Evolutionary conservation across 345 rosid genomes (phyloP).

Genomic region (Populus simonii): DNA sequence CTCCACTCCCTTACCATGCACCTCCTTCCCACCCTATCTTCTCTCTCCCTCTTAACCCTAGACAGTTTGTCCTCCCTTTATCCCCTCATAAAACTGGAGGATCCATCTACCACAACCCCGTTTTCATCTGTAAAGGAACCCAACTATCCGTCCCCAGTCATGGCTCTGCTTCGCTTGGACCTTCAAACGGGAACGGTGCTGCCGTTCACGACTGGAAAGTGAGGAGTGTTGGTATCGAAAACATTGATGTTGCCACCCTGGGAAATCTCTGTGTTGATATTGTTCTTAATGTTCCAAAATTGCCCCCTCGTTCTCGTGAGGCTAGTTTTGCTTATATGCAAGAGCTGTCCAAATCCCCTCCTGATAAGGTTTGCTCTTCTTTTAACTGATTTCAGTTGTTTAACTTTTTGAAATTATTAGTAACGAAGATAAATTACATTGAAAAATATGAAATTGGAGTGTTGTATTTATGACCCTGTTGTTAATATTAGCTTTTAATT

Average conservation of each 20-base stretch:
- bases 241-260: conserved; percentile 69
- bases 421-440: background rate
- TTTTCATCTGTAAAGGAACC: conserved; percentile 30
- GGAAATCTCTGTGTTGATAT: conserved; percentile 97
- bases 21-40: conserved; percentile 14
- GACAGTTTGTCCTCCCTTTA: conserved; percentile 14
- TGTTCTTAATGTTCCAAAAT: conserved; percentile 70
- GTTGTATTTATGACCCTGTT: background rate
- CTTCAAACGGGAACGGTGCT: conserved; percentile 8
- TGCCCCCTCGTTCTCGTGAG: conserved; percentile 62
- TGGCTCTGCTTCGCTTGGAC: conserved; percentile 23
- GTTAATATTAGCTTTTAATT: background rate
- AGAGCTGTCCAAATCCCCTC: conserved; percentile 64
- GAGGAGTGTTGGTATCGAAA: conserved; percentile 33
- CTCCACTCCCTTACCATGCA: conserved; percentile 34
- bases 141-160: conserved; percentile 31
- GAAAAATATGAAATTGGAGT: background rate
- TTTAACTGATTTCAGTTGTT: background rate
- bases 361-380: conserved; percentile 63
- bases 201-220: conserved; percentile 9
- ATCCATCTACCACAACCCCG: background rate
- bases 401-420: background rate
- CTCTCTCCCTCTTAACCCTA: conserved; percentile 39
- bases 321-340: conserved; percentile 72
- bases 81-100: conserved; percentile 16